These are phyloP conservation scores for Cucurbita pepo DNA, from an alignment of 306 rosid genomes.

Conservation along the genomic window DNA sequence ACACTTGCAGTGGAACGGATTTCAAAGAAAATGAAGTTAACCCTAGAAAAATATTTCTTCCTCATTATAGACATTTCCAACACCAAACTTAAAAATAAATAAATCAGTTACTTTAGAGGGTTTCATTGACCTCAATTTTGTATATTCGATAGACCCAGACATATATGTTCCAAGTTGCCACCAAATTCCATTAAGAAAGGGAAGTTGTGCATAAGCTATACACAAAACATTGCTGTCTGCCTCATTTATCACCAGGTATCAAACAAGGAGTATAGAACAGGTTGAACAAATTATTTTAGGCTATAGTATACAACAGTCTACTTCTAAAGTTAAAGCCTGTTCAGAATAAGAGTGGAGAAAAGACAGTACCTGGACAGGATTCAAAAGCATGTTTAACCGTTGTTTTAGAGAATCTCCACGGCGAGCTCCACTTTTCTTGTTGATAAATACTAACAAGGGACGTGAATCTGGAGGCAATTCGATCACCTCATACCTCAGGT, in stretches of 20 bases:
- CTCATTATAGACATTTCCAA: background rate
- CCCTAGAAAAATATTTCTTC: background rate
- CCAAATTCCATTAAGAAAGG: background rate
- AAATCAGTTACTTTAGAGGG: background rate
- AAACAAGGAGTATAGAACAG: background rate
- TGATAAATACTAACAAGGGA: conserved; percentile 78
- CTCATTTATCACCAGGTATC: background rate
- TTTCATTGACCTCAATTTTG: background rate
- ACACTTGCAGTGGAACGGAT: background rate
- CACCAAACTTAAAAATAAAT: background rate
- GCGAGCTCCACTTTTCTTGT: conserved; percentile 99
- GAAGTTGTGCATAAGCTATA: background rate
- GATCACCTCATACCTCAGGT: conserved; percentile 56
- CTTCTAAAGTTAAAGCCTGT: background rate
- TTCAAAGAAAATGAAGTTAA: background rate
- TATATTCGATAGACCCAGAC: background rate
- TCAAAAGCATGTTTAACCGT: conserved; percentile 74
- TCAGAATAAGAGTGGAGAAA: conserved; percentile 8
- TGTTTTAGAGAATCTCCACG: conserved; percentile 80
- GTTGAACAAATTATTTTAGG: background rate
- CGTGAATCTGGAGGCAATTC: conserved; percentile 85
- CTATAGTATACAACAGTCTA: background rate
- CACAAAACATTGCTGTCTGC: background rate
- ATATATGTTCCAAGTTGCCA: background rate
- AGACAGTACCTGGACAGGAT: conserved; percentile 68